Evolutionary conservation across 176 grass and related monocot genomes (phyloP), one percentile per base, ranked within the genome.

Genomic region (Themeda triandra): DNA sequence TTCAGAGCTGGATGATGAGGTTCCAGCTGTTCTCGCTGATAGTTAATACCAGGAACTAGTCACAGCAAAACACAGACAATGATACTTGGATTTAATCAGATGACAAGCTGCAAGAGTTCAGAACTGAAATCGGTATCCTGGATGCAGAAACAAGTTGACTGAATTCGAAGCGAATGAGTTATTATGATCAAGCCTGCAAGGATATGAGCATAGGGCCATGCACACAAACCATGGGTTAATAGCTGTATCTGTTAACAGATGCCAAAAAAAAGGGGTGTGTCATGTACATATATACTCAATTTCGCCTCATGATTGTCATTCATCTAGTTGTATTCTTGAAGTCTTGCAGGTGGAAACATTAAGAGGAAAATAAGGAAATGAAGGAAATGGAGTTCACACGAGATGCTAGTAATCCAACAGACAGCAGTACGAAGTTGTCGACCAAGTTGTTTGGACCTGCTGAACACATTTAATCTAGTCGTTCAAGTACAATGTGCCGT

Each of bases 361-460:
- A 81, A 32, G 40, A 45, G 17, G 82, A 73, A 80, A 69, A 64
- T 46, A 25, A 32, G 8, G 37, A 76, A 85, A 39, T 63, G 23
- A 25, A 32, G 8, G 37, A 76, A 85, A 39, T 63, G 23, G 69
- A 81, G 70, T 29, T 67, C 62, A 80, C 63, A 76, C 69, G 35
- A 74, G 41, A 75, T 80, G 48, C 69, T 63, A 4, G 68, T 66
- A 28, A 67, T 60, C 62, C 73, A 80, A 49, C 30, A 62, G 15
- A 67, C 36, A 32, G 10, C 25, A 1, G 10, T n/a, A 28, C 73
- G 53, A 90, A 45, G 53, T 33, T 83, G 30, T 70, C 19, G 24
- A 69, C 27, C 64, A 54, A 86, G 10, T 76, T 68, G 36, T 63
- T 58, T 65, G 67, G 33, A 58, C 23, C 28, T 58, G 25, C 6